Base-by-base conservation (phyloP, 1,139 yeast species). In the Yamadazyma membranifaciens region DNA sequence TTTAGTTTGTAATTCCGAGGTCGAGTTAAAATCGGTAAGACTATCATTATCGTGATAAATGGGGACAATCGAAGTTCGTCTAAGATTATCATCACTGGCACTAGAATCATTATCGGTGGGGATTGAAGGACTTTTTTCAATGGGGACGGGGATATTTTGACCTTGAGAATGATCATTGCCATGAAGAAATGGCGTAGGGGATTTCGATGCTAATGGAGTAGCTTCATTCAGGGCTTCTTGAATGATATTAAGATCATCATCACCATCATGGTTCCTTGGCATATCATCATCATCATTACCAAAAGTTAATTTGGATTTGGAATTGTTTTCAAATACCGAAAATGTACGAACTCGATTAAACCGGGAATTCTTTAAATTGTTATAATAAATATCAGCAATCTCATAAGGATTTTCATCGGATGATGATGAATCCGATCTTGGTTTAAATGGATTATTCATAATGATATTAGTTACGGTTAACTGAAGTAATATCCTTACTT, bases 311-410 rank as follows among this genome's bases (percentile, higher is more conserved):
- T 37, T 35, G 28, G 39, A 36, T 26, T 41, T 40, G 10, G 46
- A 40, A 16, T 25, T 35, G 30, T 36, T 40, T 46, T 69, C 70
- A 41, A 70, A 63, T 9, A 74, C 73, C 5, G 80, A 73, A 56
- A 69, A 62, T 0, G 89, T 80, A 51, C 86, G 62, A 3, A 69
- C 70, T 43, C 81, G 62, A 26, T 71, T 75, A 28, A 63, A 52
- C 40, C 57, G 65, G 10, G 75, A 62, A 32, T 59, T 52, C 41
- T 57, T 63, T 11, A 34, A 7, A 13, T 60, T 57, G 1, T 67
- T 62, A 57, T 86, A 86, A 56, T 87, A 87, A 25, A 74, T 69
- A 43, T 85, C 92, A 0, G 94, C 78, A 12, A 67, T 64, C 13
- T 83, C 83, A 49, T 70, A 82, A 0, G 94, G 94, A 56, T 81